These are phyloP conservation scores for Salvia splendens DNA, from an alignment of 257 asterid species.

Conservation along the genomic window DNA sequence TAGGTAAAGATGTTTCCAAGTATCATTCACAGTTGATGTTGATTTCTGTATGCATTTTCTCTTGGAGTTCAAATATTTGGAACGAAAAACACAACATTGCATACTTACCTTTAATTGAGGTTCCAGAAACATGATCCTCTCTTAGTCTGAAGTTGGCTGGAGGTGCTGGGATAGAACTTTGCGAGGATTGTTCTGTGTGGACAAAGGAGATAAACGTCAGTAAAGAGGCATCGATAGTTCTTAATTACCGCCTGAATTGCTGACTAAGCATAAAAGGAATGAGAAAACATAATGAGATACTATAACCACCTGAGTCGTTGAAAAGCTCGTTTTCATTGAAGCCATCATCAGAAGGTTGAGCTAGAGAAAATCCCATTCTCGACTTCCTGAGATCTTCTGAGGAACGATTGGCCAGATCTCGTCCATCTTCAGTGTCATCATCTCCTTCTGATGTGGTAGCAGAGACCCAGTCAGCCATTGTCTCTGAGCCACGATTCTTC, in stretches of 20 bases:
- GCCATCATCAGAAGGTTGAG: constrained; percentile 72
- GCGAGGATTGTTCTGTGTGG: constrained; percentile 56
- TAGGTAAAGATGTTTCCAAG: not conserved
- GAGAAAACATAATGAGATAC: not conserved
- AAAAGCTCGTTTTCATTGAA: constrained; percentile 63
- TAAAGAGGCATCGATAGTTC: constrained; percentile 13
- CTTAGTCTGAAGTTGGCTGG: constrained; percentile 70
- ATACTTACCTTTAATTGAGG: constrained; percentile 74
- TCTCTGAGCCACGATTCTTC: constrained; percentile 64
- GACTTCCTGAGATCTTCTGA: constrained; percentile 85
- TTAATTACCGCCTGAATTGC: constrained; percentile 2
- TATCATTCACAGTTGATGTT: not conserved
- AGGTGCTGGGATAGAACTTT: constrained; percentile 69
- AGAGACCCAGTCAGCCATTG: constrained; percentile 84
- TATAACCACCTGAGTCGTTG: constrained; percentile 64
- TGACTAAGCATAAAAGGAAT: not conserved
- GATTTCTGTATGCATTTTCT: not conserved
- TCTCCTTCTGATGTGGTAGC: constrained; percentile 98
- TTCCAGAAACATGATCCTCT: constrained; percentile 78
- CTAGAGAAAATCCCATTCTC: constrained; percentile 77
- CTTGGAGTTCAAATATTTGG: constrained; percentile 20
- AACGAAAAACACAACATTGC: not conserved
- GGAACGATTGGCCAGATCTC: constrained; percentile 66
- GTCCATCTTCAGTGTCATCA: constrained; percentile 87
- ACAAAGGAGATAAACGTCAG: constrained; percentile 27